Base-by-base conservation (phyloP, 331 rosid species). In the Acacia pycnantha region DNA sequence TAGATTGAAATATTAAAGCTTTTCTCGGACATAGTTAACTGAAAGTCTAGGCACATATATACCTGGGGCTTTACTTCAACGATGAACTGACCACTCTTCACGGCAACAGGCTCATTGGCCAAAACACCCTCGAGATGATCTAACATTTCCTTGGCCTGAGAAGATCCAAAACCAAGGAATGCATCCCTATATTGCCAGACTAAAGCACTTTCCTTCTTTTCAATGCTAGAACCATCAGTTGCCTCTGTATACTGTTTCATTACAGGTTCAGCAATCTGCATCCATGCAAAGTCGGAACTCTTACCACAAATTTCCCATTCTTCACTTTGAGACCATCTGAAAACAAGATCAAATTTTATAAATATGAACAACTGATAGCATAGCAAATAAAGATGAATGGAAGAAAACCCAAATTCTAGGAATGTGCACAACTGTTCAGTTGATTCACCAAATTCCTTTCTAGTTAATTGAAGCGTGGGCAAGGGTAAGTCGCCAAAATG, bases 31-130 rank as follows among this genome's bases (percentile, higher is more conserved):
- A 69, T 61, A 48, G 54, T 73, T 51, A 22, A 75, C 64, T 56
- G 33, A 40, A 40, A 58, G 6, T 66, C 53, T 40, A 58, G 66
- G 19, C 65, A 58, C 81, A 29, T 77, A 58, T 82, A 56, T 83
- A 92, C 98, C 98, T 94, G 98, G 8, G 98, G 97, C 73, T 92
- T 94, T 56, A 92, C 94, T 88, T 94, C 97, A 67, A 94, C 94
- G 62, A 94, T 92, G 81, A 82, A 90, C 66, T 94, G 93, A 79
- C 97, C 98, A 65, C 91, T 88, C 88, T 94, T 94, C n/a, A 83
- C 97, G 67, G 96, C 87, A 85, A 92, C 98, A 31, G 98, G 96
- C 74, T 94, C 98, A 86, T 94, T 94, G 77, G 98, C 93, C 79
- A 94, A 80, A 70, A 94, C 98, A 79, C 97, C 90, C 81, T 94